These are phyloP conservation scores for Podila verticillata DNA, from an alignment of 192 early-diverging fungal species.

Conservation along the genomic window DNA sequence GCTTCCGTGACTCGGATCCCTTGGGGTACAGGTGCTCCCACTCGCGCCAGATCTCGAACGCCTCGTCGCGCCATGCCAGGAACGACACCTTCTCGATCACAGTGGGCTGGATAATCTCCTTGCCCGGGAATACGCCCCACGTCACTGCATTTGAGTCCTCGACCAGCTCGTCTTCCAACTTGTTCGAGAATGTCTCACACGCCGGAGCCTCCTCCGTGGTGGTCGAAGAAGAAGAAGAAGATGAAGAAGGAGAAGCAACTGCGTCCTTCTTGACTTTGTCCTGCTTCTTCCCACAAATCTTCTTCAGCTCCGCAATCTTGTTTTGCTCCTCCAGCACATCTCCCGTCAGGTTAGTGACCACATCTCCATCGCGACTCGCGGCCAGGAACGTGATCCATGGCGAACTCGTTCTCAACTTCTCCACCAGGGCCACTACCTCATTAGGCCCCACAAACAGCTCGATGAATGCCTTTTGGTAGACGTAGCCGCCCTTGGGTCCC, in stretches of 20 bases:
- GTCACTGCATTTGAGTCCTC: conserved; percentile 81
- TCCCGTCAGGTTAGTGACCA: conserved; percentile 28
- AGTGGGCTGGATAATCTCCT: conserved; percentile 89
- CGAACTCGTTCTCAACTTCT: conserved; percentile 59
- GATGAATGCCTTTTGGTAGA: conserved; percentile 89
- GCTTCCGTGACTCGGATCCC: conserved; percentile 60
- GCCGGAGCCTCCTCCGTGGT: conserved; percentile 13
- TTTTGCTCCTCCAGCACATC: conserved; percentile 40
- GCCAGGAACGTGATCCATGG: conserved; percentile 90
- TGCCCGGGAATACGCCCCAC: conserved; percentile 92
- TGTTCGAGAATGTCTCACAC: conserved; percentile 64
- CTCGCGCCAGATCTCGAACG: conserved; percentile 82
- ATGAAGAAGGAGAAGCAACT: neutral
- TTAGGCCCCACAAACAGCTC: conserved; percentile 81
- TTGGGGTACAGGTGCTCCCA: conserved; percentile 76
- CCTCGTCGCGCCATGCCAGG: conserved; percentile 88
- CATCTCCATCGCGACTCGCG: conserved; percentile 74
- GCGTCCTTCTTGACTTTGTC: neutral
- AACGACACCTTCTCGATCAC: conserved; percentile 81
- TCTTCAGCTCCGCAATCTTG: conserved; percentile 58
- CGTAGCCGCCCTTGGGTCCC: conserved; percentile 85
- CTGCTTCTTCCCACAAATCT: conserved; percentile 60
- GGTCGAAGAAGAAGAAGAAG: neutral
- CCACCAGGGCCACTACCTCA: conserved; percentile 62
- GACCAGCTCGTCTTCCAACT: conserved; percentile 56